Evolutionary conservation across 352 stramenopile genomes (phyloP).

Genomic region (Thraustochytrium sp.): DNA sequence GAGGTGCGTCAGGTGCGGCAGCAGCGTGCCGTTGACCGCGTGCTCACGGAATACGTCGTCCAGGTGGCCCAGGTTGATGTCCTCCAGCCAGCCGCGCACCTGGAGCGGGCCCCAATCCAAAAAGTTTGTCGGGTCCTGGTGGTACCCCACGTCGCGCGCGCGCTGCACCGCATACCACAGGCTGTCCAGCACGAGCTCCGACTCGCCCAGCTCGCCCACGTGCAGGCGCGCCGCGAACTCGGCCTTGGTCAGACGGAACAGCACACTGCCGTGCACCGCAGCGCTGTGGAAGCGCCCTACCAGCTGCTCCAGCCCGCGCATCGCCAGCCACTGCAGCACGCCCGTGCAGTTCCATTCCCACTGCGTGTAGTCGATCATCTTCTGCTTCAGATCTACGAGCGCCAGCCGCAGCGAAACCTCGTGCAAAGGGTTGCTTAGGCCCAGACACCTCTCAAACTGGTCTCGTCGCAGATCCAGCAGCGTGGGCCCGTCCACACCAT

Average conservation of each 20-base stretch:
- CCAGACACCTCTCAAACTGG: conserved; percentile 34
- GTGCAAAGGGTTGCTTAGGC: conserved; percentile 22
- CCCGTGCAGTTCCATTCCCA: conserved; percentile 44
- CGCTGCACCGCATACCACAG: conserved; percentile 23
- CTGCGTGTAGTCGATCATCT: conserved; percentile 41
- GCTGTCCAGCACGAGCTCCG: conserved; percentile 25
- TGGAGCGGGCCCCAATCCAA: conserved; percentile 36
- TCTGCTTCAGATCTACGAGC: conserved; percentile 2
- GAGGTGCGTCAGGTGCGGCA: neutral
- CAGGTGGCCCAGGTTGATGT: conserved; percentile 35
- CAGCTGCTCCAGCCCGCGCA: conserved; percentile 10
- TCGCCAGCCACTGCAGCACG: conserved; percentile 27
- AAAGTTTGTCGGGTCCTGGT: conserved; percentile 22
- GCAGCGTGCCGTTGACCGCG: conserved; percentile 28
- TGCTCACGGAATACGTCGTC: conserved; percentile 19
- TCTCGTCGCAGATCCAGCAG: conserved; percentile 27
- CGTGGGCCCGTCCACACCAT: conserved; percentile 37
- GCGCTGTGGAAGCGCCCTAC: neutral
- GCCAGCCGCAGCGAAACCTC: neutral
- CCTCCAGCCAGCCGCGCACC: conserved; percentile 23
- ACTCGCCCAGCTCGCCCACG: conserved; percentile 34
- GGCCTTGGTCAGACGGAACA: conserved; percentile 28
- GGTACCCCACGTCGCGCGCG: conserved; percentile 11
- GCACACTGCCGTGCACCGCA: conserved; percentile 28
- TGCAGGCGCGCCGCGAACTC: conserved; percentile 15